Evolutionary conservation across 768 basidiomycete species (phyloP).

Genomic region (Infundibulicybe gibba): DNA sequence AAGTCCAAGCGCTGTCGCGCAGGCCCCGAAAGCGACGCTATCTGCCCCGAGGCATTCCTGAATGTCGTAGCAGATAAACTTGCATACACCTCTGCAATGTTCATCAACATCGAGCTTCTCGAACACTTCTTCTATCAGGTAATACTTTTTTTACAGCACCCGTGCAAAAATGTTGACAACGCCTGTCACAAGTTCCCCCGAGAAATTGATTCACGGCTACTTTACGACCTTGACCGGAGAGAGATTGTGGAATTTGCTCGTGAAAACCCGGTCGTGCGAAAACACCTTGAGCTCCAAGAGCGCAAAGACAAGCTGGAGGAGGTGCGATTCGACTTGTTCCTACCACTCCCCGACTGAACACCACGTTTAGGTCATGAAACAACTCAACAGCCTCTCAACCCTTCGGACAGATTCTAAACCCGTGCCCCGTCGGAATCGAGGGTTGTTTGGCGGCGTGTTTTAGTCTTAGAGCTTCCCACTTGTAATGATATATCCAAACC

Average conservation of each 20-base stretch:
- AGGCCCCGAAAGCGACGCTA: constrained; percentile 82
- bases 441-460: constrained; percentile 77
- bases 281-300: constrained; percentile 91
- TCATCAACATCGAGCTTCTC: constrained; percentile 97
- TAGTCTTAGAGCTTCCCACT: too few species aligned
- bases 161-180: constrained; percentile 1
- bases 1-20: constrained; percentile 85
- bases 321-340: constrained; percentile 32
- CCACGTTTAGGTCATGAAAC: constrained; percentile 79
- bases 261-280: constrained; percentile 87
- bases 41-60: constrained; percentile 97
- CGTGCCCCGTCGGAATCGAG: constrained; percentile 67
- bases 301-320: constrained; percentile 97
- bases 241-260: constrained; percentile 91
- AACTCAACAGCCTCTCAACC: constrained; percentile 87
- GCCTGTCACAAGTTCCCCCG: constrained; percentile 74
- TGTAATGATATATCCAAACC: background rate
- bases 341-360: background rate
- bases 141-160: background rate
- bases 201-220: constrained; percentile 90
- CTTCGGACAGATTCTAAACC: constrained; percentile 82
- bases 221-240: constrained; percentile 89
- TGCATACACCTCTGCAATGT: constrained; percentile 94
- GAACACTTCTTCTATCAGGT: constrained; percentile 99
- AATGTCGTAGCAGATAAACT: constrained; percentile 96